Conservation (phyloP, 306 rosid species). For the apple (Malus domestica) region ASM211411v1 NC_041801.1:664001-664500, state of each 20-base stretch:
- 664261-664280: slow-evolving; percentile 45
- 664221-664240: slow-evolving; percentile 27
- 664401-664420: slow-evolving; percentile 61
- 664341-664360: slow-evolving; percentile 28
- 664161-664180: slow-evolving; percentile 41
- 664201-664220: slow-evolving; percentile 49
- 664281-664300: slow-evolving; percentile 45
- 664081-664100: slow-evolving; percentile 40
- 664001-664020: slow-evolving; percentile 20
- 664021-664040: slow-evolving; percentile 5
- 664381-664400: slow-evolving; percentile 48
- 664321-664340: slow-evolving; percentile 37
- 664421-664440: slow-evolving; percentile 51
- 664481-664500: slow-evolving; percentile 38
- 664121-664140: slow-evolving; percentile 48
- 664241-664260: slow-evolving; percentile 43
- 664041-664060: slow-evolving; percentile 14
- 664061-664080: slow-evolving; percentile 38
- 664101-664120: slow-evolving; percentile 34
- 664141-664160: slow-evolving; percentile 45
- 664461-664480: slow-evolving; percentile 19
- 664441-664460: slow-evolving; percentile 32
- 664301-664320: slow-evolving; percentile 52
- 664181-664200: slow-evolving; percentile 51
- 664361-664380: slow-evolving; percentile 24